A percentile compares a stretch with the other conserved stretches of the same genome.
Conservation (phyloP, 495 filamentous ascomycete species). For the Chaetomidium leptoderma region DNA sequence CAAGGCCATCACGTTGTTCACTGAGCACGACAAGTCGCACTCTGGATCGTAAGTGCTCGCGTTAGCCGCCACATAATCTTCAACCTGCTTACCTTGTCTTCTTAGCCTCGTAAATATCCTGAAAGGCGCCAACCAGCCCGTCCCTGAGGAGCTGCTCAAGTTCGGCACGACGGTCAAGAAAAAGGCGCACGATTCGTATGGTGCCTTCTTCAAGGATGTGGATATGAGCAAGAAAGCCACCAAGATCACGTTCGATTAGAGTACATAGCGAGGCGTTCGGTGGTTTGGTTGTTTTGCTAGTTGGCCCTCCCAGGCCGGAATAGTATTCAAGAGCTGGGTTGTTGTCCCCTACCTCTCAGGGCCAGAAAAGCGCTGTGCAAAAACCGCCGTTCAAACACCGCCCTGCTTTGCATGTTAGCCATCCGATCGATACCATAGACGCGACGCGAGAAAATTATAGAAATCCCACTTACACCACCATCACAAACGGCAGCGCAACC, state of each 20-base stretch:
- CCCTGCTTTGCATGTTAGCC: conserved; percentile 40
- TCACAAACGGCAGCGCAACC: conserved; percentile 50
- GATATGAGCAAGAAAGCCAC: conserved; percentile 75
- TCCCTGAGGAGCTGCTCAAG: conserved; percentile 83
- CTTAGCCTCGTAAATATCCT: conserved; percentile 79
- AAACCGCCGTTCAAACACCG: conserved; percentile 57
- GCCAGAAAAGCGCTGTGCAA: conserved; percentile 47
- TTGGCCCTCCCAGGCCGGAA: no score
- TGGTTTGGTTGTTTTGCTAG: conserved; percentile 14
- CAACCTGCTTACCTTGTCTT: conserved; percentile 12
- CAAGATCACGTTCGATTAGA: conserved; percentile 90
- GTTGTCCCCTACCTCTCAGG: conserved; percentile 31
- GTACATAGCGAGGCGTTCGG: conserved; percentile 13
- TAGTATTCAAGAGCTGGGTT: conserved; percentile 9
- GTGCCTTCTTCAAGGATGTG: conserved; percentile 83
- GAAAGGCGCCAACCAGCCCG: conserved; percentile 77
- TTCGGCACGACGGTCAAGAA: conserved; percentile 99
- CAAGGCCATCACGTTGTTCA: conserved; percentile 90
- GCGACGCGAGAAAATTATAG: conserved; percentile 6
- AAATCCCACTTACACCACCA: conserved; percentile 54
- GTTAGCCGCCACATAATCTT: background rate
- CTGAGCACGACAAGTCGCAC: conserved; percentile 84
- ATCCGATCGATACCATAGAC: conserved; percentile 14
- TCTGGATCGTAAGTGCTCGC: conserved; percentile 67
- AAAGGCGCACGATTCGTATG: conserved; percentile 90